phyloP scores from a whole-genome alignment of 768 basidiomycete species.

The Hericium erinaceus region DNA sequence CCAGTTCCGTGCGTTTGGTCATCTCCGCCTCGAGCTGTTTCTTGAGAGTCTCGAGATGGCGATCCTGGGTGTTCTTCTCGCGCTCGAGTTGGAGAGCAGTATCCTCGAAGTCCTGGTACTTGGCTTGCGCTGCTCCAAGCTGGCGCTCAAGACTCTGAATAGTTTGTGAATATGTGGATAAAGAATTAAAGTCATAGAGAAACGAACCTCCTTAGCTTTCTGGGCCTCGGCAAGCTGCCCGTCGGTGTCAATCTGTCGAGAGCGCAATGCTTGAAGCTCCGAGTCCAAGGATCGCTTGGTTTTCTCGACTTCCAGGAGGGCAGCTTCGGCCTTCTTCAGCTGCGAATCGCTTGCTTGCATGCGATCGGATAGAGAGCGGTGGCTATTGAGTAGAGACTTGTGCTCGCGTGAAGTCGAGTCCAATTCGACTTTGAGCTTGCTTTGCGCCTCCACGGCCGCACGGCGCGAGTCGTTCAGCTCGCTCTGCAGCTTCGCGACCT shows the following conservation, averaged over 20 bases:
- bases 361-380: slow-evolving; percentile 55
- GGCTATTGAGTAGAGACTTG: slow-evolving; percentile 45
- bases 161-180: slow-evolving; percentile 3
- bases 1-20: slow-evolving; percentile 63
- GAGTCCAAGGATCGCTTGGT: slow-evolving; percentile 58
- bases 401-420: slow-evolving; percentile 58
- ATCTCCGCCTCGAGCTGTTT: slow-evolving; percentile 72
- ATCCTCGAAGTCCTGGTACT: slow-evolving; percentile 85
- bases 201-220: slow-evolving; percentile 66
- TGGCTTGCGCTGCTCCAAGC: slow-evolving; percentile 58
- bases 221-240: slow-evolving; percentile 49
- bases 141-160: slow-evolving; percentile 69
- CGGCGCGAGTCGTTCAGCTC: slow-evolving; percentile 62
- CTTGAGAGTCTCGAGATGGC: slow-evolving; percentile 59
- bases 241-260: slow-evolving; percentile 61
- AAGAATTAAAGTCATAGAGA: not conserved
- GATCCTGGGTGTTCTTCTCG: slow-evolving; percentile 64
- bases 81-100: slow-evolving; percentile 75
- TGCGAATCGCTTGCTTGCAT: slow-evolving; percentile 45
- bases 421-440: slow-evolving; percentile 66
- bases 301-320: slow-evolving; percentile 55
- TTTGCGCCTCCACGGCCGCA: slow-evolving; percentile 53
- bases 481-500: slow-evolving; percentile 50
- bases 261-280: slow-evolving; percentile 60
- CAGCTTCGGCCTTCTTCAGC: slow-evolving; percentile 37